Evolutionary conservation across 257 asterid genomes (phyloP), one percentile per base, ranked within the genome.

Genomic region (Ophiorrhiza pumila): DNA sequence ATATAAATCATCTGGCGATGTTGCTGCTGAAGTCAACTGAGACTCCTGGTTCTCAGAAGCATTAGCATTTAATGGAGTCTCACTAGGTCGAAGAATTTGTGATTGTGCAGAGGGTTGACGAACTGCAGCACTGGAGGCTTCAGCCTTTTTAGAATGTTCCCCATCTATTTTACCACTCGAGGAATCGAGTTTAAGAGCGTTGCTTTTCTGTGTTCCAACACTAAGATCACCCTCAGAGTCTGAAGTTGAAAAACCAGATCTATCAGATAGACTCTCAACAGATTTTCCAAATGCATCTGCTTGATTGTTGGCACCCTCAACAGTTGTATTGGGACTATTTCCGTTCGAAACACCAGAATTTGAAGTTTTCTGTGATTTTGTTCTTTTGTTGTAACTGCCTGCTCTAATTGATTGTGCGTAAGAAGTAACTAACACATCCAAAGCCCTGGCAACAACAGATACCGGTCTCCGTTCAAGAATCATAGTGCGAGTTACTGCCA

Each of bases 401-500:
- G 95, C 78, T 82, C 83, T 94, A 71, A 91, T 81, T 43, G 95
- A 93, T 60, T 84, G 86, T 25, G 86, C 71, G 74, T 83, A 89
- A 55, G 86, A 74, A 63, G 82, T 76, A 72, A 87, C 82, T 59
- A 89, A 65, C 50, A 87, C 82, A 78, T 83, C 86, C 62, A 94
- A 81, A 53, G 89, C 97, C 84, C 74, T 85, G 63, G 93, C 74
- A 62, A 91, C 97, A 74, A 84, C 63, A 20, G 93, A 74, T 29
- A 91, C 82, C 27, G 98, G 95, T 80, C 91, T 89, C 76, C 98
- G 79, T 83, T 94, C 99, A 78, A 94, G 87, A 72, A 94, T 90
- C 79, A 79, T 76, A 53, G 93, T 80, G 75, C 92, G 87, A 65
- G 80, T 76, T 45, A 90, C 82, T 23, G 79, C 74, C 86, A 94